Percentiles rank a stretch among this genome's conserved stretches.
These are phyloP conservation scores for Vanderwaltozyma verrucispora DNA, from an alignment of 805 yeast species.

Conservation along the genomic window DNA sequence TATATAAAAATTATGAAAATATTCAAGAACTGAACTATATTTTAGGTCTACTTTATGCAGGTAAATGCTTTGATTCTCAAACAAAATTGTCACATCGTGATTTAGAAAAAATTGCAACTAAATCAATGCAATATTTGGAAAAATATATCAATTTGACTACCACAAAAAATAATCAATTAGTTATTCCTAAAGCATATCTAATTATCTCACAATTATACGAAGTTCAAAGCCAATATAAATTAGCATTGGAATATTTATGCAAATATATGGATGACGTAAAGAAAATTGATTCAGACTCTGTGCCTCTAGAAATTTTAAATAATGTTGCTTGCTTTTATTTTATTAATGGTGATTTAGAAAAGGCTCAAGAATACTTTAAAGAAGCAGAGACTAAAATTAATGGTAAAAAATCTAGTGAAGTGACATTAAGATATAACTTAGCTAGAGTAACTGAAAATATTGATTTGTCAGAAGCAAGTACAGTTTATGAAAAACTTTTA, in stretches of 20 bases:
- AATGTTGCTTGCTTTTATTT: conserved; percentile 81
- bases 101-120: conserved; percentile 25
- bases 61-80: conserved; percentile 28
- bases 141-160: conserved; percentile 55
- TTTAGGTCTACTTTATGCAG: conserved; percentile 64
- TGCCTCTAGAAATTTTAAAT: conserved; percentile 54
- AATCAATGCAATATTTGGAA: conserved; percentile 57
- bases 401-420: conserved; percentile 24
- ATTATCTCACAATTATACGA: conserved; percentile 65
- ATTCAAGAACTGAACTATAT: conserved; percentile 65
- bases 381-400: conserved; percentile 28
- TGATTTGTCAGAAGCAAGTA: conserved; percentile 18
- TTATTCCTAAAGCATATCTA: conserved; percentile 53
- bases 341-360: conserved; percentile 47
- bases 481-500: conserved; percentile 45
- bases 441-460: conserved; percentile 63
- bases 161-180: conserved; percentile 45
- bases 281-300: conserved; percentile 25
- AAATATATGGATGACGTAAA: conserved; percentile 46
- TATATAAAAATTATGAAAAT: conserved; percentile 55
- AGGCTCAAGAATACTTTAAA: conserved; percentile 47
- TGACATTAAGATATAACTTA: conserved; percentile 55
- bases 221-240: conserved; percentile 45
- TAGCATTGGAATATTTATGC: conserved; percentile 53
- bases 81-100: conserved; percentile 14